Conservation (phyloP, 768 basidiomycete species). For the Pleurotus salmoneostramineus region DNA sequence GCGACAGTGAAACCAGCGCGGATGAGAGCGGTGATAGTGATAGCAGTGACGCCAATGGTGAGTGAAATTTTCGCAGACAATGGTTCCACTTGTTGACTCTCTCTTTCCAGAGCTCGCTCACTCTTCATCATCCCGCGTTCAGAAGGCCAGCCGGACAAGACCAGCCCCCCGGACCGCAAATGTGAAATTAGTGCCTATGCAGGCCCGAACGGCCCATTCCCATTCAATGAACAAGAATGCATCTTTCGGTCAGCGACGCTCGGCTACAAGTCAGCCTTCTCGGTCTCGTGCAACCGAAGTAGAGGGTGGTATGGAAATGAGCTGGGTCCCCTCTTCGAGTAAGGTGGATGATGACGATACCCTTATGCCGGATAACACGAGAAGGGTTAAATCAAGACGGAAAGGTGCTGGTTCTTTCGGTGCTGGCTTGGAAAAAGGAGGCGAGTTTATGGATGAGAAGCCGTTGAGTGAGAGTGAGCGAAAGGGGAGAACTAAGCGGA, state of each 20-base stretch:
- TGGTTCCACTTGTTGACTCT: neutral
- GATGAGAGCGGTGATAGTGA: conserved; percentile 38
- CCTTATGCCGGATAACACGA: conserved; percentile 19
- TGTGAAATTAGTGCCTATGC: conserved; percentile 66
- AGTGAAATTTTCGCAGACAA: no score
- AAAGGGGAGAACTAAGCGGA: conserved; percentile 73
- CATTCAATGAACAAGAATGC: conserved; percentile 41
- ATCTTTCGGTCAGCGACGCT: conserved; percentile 70
- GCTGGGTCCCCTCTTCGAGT: conserved; percentile 66
- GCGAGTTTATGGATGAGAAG: conserved; percentile 40
- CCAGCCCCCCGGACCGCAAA: conserved; percentile 41
- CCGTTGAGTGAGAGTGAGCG: conserved; percentile 63
- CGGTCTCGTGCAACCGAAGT: conserved; percentile 18
- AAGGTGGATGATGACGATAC: conserved; percentile 30
- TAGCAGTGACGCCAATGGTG: conserved; percentile 59
- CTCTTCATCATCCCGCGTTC: conserved; percentile 19
- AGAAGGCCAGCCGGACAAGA: conserved; percentile 40
- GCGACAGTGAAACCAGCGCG: conserved; percentile 36
- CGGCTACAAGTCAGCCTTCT: conserved; percentile 7
- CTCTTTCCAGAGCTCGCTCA: conserved; percentile 35
- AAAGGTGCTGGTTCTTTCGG: conserved; percentile 80
- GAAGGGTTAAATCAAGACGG: conserved; percentile 32
- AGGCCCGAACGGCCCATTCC: conserved; percentile 31
- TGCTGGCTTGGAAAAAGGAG: conserved; percentile 84
- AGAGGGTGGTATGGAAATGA: conserved; percentile 80